Evolutionary conservation across 1,284 basidiomycete genomes (phyloP).

Genomic region (Austropuccinia psidii): DNA sequence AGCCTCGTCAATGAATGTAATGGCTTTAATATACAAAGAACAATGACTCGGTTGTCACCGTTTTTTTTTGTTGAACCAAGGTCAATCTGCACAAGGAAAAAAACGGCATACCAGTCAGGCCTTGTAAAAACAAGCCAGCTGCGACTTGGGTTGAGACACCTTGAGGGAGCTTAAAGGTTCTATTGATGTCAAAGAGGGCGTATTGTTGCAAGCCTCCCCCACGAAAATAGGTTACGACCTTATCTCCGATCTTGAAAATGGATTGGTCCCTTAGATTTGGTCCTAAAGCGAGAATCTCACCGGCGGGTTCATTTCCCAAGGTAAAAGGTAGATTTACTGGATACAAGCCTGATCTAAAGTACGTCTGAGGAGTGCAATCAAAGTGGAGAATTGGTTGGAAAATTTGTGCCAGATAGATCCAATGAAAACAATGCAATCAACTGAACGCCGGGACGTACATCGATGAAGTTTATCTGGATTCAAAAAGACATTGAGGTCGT

Average conservation of each 20-base stretch:
- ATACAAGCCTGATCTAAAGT: conserved; percentile 51
- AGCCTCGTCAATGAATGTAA: conserved; percentile 71
- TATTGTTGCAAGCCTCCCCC: conserved; percentile 67
- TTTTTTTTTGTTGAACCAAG: not conserved
- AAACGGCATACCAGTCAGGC: conserved; percentile 55
- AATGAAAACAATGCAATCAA: conserved; percentile 45
- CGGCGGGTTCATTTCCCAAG: conserved; percentile 71
- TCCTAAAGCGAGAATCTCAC: conserved; percentile 65
- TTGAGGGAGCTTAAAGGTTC: conserved; percentile 55
- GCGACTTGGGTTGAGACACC: conserved; percentile 59
- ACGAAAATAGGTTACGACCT: conserved; percentile 53
- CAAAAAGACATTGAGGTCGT: not conserved
- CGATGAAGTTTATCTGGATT: conserved; percentile 53
- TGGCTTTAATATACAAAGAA: conserved; percentile 47
- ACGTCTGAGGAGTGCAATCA: conserved; percentile 25
- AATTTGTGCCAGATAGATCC: conserved; percentile 39
- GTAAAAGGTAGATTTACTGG: conserved; percentile 59
- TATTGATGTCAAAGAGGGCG: conserved; percentile 59
- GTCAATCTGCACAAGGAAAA: not conserved
- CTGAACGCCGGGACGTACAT: conserved; percentile 59
- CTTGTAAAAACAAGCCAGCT: conserved; percentile 65
- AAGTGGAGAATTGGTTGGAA: not conserved
- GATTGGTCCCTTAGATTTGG: conserved; percentile 25
- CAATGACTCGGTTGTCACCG: not conserved
- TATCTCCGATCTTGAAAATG: conserved; percentile 46